phyloP scores from a whole-genome alignment of 208 protist genomes.

The Trichomonas tenax region DNA sequence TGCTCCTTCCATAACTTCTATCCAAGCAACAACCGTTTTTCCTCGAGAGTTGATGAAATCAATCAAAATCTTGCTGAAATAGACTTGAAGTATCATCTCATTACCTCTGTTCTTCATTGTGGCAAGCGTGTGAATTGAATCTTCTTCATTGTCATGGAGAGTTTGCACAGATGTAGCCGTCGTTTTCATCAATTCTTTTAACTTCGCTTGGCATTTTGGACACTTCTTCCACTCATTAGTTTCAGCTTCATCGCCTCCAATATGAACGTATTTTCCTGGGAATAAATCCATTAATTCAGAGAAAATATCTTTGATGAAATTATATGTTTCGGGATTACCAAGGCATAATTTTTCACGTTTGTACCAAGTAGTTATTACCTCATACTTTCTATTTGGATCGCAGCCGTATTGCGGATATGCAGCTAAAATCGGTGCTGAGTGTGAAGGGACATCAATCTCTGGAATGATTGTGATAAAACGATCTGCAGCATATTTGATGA shows the following conservation, averaged over 20 bases:
- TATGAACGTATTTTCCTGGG: background rate
- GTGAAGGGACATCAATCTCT: constrained; percentile 18
- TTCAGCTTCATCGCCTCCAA: constrained; percentile 8
- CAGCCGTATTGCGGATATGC: constrained; percentile 6
- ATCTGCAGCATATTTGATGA: background rate
- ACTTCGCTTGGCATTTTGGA: background rate
- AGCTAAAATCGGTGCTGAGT: background rate
- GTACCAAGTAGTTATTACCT: too few species aligned
- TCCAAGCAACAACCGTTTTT: background rate
- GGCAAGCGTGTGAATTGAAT: too few species aligned
- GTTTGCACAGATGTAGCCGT: too few species aligned
- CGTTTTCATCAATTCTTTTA: background rate
- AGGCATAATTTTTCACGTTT: background rate
- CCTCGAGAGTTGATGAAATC: background rate
- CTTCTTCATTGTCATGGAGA: too few species aligned
- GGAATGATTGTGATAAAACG: background rate
- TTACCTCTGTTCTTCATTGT: background rate
- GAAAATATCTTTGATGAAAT: background rate
- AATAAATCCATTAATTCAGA: background rate
- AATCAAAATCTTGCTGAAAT: background rate
- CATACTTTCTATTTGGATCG: background rate
- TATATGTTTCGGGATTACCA: background rate
- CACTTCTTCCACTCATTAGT: background rate
- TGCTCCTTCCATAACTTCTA: background rate
- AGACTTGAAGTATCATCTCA: background rate